Conservation (phyloP, 2,329 filamentous ascomycete genomes). For the Diaporthe citri region DNA sequence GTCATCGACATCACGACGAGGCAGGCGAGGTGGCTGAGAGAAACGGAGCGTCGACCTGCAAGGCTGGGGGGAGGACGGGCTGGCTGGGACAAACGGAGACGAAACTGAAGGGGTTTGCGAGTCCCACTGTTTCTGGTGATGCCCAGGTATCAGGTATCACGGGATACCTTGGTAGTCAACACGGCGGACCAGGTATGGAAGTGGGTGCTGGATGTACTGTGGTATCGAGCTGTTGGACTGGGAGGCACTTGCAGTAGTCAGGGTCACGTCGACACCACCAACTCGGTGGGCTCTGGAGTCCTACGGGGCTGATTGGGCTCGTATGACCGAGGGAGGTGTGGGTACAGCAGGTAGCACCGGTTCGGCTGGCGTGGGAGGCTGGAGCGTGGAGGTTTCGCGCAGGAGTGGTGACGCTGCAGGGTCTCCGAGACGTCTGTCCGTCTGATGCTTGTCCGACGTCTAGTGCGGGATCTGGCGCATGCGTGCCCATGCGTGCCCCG, state of each 20-base stretch:
- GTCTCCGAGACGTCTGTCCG: constrained; percentile 3
- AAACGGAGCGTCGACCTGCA: constrained; percentile 28
- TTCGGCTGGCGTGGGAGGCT: constrained; percentile 8
- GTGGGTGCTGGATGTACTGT: constrained; percentile 24
- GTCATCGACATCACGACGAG: constrained; percentile 34
- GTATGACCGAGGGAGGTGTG: constrained; percentile 16
- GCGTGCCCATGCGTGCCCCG: not conserved
- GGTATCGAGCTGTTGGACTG: constrained; percentile 15
- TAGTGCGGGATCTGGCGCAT: constrained; percentile 20
- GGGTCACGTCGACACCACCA: constrained; percentile 26
- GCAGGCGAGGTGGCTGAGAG: not conserved
- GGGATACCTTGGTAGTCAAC: constrained; percentile 13
- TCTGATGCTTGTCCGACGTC: constrained; percentile 24
- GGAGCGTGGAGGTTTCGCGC: not conserved
- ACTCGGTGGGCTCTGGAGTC: not conserved
- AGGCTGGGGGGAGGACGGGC: not conserved
- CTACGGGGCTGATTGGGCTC: constrained; percentile 1
- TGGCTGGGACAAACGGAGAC: constrained; percentile 37
- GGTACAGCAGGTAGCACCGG: constrained; percentile 22
- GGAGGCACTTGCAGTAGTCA: constrained; percentile 21
- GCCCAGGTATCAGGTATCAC: constrained; percentile 30
- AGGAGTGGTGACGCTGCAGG: constrained; percentile 24
- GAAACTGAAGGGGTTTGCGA: constrained; percentile 37
- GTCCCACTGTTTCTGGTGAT: constrained; percentile 34
- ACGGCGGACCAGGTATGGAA: not conserved